A percentile compares a stretch with the other conserved stretches of the same genome.
phyloP scores from a whole-genome alignment of 345 rosid species.

The Rhodamnia argentea region DNA sequence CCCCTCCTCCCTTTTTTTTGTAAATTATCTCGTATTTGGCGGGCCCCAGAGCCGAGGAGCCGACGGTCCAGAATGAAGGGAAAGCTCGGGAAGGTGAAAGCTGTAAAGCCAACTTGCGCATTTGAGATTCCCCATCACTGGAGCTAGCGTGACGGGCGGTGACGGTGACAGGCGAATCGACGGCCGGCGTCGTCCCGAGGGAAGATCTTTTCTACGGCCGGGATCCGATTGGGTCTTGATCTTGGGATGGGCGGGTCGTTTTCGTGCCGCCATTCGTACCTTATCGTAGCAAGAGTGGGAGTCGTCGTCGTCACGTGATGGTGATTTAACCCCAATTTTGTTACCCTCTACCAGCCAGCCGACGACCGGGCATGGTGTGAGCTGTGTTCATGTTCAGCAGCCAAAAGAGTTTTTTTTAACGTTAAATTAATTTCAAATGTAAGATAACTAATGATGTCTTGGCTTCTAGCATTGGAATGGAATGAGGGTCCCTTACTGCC shows the following conservation, averaged over 20 bases:
- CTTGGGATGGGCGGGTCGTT: not conserved
- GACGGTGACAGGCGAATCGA: not conserved
- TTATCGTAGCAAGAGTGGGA: not conserved
- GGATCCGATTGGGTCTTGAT: not conserved
- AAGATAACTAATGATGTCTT: not conserved
- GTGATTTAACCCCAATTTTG: not conserved
- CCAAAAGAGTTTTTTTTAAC: too few species aligned
- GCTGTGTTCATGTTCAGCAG: not conserved
- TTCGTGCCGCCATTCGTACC: not conserved
- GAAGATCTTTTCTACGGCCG: not conserved
- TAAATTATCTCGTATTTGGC: not conserved
- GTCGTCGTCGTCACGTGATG: not conserved
- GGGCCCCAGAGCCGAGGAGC: constrained; percentile 4
- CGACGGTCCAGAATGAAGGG: constrained; percentile 33
- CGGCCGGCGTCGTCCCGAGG: not conserved
- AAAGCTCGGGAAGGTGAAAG: not conserved
- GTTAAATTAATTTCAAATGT: too few species aligned
- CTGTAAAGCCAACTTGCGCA: constrained; percentile 3
- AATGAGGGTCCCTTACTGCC: too few species aligned
- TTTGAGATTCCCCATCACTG: not conserved
- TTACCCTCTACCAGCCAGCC: not conserved
- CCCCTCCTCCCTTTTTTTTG: too few species aligned
- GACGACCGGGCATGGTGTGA: rapidly evolving
- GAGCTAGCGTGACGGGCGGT: not conserved
- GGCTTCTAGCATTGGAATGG: not conserved